Conservation (phyloP, 164 flowering plant species). For the Umbilicus rupestris region DNA sequence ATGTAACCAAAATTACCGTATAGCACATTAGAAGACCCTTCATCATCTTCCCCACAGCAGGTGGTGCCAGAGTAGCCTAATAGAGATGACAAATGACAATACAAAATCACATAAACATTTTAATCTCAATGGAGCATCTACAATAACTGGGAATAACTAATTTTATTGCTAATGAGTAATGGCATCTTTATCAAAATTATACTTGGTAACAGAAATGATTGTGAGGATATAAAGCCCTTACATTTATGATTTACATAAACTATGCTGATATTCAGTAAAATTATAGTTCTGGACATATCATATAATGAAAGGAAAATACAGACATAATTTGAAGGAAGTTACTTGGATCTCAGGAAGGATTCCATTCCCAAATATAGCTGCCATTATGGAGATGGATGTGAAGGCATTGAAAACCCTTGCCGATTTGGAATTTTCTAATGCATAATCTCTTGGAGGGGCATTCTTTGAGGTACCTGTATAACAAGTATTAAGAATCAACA, state of each 20-base stretch:
- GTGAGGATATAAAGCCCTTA: background rate
- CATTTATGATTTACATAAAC: background rate
- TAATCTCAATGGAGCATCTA: background rate
- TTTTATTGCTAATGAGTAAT: background rate
- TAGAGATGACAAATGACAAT: background rate
- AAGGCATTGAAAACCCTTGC: constrained; percentile 63
- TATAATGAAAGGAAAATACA: background rate
- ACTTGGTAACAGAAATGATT: background rate
- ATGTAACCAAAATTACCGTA: constrained; percentile 61
- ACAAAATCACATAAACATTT: background rate
- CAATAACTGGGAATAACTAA: background rate
- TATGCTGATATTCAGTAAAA: background rate
- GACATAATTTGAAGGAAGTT: constrained; percentile 3
- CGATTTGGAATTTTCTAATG: constrained; percentile 42
- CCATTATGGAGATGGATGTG: constrained; percentile 82
- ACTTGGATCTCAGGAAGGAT: constrained; percentile 97
- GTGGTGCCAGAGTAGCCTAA: constrained; percentile 97
- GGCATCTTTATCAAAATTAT: background rate
- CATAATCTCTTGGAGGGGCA: constrained; percentile 66
- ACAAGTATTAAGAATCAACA: background rate
- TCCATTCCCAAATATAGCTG: constrained; percentile 86
- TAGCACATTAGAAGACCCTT: constrained; percentile 89
- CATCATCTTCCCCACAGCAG: constrained; percentile 89
- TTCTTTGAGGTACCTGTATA: constrained; percentile 48
- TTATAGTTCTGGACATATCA: background rate